Conservation (phyloP, 2,329 filamentous ascomycete species). For the Fusarium illudens region DNA sequence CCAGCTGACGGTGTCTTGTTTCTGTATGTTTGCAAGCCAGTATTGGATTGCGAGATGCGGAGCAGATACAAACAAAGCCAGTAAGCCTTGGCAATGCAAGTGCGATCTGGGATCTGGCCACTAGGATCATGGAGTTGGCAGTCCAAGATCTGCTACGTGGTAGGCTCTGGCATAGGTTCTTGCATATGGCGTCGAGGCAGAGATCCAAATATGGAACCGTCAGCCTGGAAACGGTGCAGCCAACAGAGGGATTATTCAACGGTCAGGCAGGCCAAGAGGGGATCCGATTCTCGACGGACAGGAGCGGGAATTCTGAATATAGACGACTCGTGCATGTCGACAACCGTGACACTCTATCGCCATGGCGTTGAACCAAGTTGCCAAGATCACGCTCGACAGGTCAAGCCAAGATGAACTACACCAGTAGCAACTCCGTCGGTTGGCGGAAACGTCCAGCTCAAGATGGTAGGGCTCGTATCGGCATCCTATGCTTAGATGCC, state of each 20-base stretch:
- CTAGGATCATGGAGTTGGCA: slow-evolving; percentile 4
- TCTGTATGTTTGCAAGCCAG: slow-evolving; percentile 11
- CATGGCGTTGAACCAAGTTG: not conserved
- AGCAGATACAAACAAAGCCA: slow-evolving; percentile 10
- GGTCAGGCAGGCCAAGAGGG: no score
- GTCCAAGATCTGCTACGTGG: not conserved
- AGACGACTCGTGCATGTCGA: not conserved
- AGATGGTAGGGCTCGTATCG: slow-evolving; percentile 32
- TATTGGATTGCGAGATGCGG: slow-evolving; percentile 19
- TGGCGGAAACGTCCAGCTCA: not conserved
- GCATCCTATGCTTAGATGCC: slow-evolving; percentile 22
- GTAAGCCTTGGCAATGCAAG: slow-evolving; percentile 28
- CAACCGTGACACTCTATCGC: not conserved
- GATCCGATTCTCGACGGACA: not conserved
- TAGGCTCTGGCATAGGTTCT: slow-evolving; percentile 6
- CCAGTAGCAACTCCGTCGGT: not conserved
- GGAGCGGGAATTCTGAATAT: not conserved
- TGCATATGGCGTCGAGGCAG: not conserved
- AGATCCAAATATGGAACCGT: not conserved
- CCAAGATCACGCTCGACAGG: not conserved
- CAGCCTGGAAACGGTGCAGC: not conserved
- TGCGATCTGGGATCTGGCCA: slow-evolving; percentile 20
- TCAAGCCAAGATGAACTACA: no score
- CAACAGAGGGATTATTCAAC: not conserved
- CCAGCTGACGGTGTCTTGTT: slow-evolving; percentile 16